Percentiles rank a stretch among this genome's conserved stretches.
Evolutionary conservation across 2,329 filamentous ascomycete species (phyloP).

Genomic region (Alternaria brassicicola): DNA sequence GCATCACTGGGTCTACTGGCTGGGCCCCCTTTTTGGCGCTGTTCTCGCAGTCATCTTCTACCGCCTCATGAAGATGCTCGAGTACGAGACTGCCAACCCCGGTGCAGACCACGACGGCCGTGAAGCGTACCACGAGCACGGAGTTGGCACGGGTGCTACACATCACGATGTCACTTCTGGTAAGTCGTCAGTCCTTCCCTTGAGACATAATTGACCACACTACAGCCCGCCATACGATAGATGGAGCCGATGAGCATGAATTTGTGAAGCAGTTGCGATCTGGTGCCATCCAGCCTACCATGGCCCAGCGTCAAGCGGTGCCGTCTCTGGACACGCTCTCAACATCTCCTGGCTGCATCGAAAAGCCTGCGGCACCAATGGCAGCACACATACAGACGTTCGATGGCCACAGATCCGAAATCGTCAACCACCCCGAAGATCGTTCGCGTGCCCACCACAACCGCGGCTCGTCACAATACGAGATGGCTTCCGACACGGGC

Average conservation of each 20-base stretch:
- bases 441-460: conserved; percentile 30
- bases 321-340: conserved; percentile 3
- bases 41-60: conserved; percentile 57
- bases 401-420: conserved; percentile 37
- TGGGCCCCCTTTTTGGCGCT: conserved; percentile 55
- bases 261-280: conserved; percentile 21
- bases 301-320: conserved; percentile 5
- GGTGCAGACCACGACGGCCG: conserved; percentile 55
- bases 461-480: conserved; percentile 26
- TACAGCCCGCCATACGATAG: conserved; percentile 30
- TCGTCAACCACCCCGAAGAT: conserved; percentile 32
- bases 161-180: background rate
- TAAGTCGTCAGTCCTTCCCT: background rate
- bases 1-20: conserved; percentile 61
- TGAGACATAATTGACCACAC: conserved; percentile 15
- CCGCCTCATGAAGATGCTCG: conserved; percentile 55
- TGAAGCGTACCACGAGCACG: conserved; percentile 36
- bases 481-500: conserved; percentile 27
- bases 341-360: conserved; percentile 3
- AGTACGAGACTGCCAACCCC: conserved; percentile 59
- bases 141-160: background rate
- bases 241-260: conserved; percentile 39
- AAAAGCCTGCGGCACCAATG: conserved; percentile 22
- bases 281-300: conserved; percentile 5
- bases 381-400: conserved; percentile 29